Percentiles rank a stretch among this genome's conserved stretches.
These are phyloP conservation scores for Fusarium sp. DNA, from an alignment of 2,329 filamentous ascomycete genomes.

Conservation along the genomic window DNA sequence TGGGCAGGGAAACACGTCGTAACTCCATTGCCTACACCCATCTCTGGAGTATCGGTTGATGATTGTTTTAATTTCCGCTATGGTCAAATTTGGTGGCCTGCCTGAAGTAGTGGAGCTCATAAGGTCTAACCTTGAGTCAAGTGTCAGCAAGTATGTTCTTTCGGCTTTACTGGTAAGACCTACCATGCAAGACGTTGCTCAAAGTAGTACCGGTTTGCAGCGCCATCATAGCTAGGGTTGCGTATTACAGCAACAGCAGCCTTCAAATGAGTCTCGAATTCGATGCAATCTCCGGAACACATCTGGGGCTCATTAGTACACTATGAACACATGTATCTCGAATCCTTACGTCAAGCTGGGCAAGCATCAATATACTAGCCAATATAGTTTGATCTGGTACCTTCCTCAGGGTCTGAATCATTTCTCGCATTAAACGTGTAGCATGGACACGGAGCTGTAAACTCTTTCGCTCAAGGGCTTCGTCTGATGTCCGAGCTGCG, in stretches of 20 bases:
- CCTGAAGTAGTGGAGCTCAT: constrained; percentile 15
- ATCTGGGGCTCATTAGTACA: neutral
- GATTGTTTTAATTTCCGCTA: neutral
- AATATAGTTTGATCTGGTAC: constrained; percentile 2
- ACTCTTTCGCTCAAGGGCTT: constrained; percentile 6
- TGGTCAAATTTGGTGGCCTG: neutral
- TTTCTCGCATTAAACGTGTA: constrained; percentile 1
- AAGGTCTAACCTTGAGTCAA: constrained; percentile 8
- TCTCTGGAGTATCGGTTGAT: neutral
- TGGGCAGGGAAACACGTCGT: constrained; percentile 23
- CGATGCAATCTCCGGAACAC: constrained; percentile 21
- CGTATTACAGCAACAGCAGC: constrained; percentile 3
- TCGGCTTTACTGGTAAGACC: accelerated
- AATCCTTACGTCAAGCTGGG: constrained; percentile 20
- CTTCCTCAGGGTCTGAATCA: neutral
- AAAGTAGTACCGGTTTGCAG: neutral
- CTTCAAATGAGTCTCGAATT: constrained; percentile 19
- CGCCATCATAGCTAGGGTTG: neutral
- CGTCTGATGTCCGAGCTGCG: constrained; percentile 10
- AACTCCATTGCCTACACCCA: constrained; percentile 1
- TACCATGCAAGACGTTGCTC: constrained; percentile 23
- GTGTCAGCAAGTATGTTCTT: neutral
- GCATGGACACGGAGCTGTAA: constrained; percentile 15
- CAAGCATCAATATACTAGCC: constrained; percentile 21
- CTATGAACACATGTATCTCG: accelerated